Evolutionary conservation across 176 grass and related monocot species (phyloP).

Genomic region (Oropetium thomaeum): DNA sequence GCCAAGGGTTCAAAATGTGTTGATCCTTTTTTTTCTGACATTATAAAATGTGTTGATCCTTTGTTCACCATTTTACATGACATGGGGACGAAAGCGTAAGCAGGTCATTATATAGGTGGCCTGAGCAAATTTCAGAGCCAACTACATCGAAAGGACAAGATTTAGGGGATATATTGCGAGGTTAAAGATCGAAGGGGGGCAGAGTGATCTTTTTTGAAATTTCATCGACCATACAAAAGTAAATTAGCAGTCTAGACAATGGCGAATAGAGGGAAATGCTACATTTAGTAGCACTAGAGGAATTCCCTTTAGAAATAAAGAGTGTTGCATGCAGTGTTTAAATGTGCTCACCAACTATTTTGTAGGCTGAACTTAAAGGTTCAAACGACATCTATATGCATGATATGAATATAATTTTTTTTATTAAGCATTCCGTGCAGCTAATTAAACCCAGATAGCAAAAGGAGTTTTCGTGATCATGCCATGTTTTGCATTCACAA

Average conservation of each 20-base stretch:
- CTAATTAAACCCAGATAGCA: slow-evolving; percentile 10
- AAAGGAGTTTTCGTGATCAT: not conserved
- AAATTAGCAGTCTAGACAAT: not conserved
- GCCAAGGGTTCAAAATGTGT: not conserved
- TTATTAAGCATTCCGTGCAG: not conserved
- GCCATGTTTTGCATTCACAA: not conserved
- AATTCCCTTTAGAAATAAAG: not conserved
- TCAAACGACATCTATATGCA: not conserved
- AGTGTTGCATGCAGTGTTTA: not conserved
- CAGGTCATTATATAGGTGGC: not conserved
- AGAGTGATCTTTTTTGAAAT: not conserved
- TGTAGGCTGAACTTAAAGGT: not conserved
- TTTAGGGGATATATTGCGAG: too few species aligned
- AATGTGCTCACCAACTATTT: not conserved
- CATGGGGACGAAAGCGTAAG: not conserved
- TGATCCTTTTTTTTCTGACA: not conserved
- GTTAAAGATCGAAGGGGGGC: not conserved
- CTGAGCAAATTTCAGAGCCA: not conserved
- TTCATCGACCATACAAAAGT: not conserved
- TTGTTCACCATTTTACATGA: not conserved
- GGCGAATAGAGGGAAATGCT: not conserved
- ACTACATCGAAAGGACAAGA: too few species aligned
- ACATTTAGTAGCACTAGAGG: not conserved
- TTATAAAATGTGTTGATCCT: not conserved
- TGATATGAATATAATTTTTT: not conserved